phyloP scores from a whole-genome alignment of 2,329 filamentous ascomycete genomes.

The Corinectria fuckeliana region DNA sequence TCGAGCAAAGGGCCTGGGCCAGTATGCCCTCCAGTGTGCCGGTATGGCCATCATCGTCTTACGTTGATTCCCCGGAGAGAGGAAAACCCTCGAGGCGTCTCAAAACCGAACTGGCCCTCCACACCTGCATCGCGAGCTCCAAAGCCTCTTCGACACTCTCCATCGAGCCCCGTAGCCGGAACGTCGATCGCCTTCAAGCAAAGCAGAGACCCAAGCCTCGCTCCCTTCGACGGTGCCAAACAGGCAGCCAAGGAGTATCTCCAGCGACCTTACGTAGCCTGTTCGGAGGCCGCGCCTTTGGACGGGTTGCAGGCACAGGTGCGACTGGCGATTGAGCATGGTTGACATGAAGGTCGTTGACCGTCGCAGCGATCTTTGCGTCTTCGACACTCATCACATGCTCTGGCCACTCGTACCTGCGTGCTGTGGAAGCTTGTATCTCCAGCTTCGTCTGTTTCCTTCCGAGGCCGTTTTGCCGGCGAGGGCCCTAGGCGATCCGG shows the following conservation, averaged over 20 bases:
- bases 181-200: constrained; percentile 7
- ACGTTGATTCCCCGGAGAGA: background rate
- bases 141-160: background rate
- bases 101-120: constrained; percentile 8
- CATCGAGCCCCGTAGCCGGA: background rate
- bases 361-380: constrained; percentile 24
- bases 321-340: constrained; percentile 3
- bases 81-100: constrained; percentile 1
- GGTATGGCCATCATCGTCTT: constrained; percentile 13
- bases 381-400: constrained; percentile 22
- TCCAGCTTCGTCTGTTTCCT: background rate
- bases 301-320: constrained; percentile 16
- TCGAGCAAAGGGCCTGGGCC: background rate
- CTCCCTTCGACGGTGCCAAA: constrained; percentile 10
- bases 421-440: background rate
- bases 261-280: constrained; percentile 21
- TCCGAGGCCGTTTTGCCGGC: background rate
- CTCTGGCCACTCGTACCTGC: constrained; percentile 4
- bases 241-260: constrained; percentile 14
- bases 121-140: constrained; percentile 1
- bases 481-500: background rate
- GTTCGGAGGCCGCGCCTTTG: constrained; percentile 21
- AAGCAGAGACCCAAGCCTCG: constrained; percentile 6
- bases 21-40: constrained; percentile 8
- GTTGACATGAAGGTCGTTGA: constrained; percentile 7